Evolutionary conservation across 1,284 basidiomycete species (phyloP).

Genomic region (Cryptococcus hybrid): DNA sequence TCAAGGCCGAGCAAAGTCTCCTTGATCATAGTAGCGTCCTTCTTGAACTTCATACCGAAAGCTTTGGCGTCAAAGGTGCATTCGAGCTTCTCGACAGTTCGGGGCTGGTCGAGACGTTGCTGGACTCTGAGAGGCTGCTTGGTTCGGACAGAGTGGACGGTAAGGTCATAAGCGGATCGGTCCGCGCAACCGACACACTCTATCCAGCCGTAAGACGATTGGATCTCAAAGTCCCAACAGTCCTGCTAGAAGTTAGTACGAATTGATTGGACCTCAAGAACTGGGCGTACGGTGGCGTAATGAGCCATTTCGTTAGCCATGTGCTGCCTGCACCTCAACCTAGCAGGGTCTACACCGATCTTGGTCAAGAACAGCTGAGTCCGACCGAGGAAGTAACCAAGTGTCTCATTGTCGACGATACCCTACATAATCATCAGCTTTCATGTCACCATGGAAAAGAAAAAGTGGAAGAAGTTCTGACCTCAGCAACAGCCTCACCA

Average conservation of each 20-base stretch:
- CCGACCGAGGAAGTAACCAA: constrained; percentile 95
- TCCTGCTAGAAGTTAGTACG: constrained; percentile 52
- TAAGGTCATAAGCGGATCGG: constrained; percentile 88
- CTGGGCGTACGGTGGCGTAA: constrained; percentile 66
- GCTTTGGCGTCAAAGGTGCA: constrained; percentile 83
- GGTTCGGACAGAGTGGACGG: constrained; percentile 58
- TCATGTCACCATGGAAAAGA: background rate
- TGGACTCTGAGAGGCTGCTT: constrained; percentile 74
- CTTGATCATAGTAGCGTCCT: constrained; percentile 72
- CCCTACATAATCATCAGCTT: constrained; percentile 52
- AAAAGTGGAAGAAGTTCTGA: constrained; percentile 13
- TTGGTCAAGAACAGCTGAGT: constrained; percentile 88
- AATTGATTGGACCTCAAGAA: background rate
- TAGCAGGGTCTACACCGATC: constrained; percentile 85
- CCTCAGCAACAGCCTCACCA: constrained; percentile 78
- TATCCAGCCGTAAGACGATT: constrained; percentile 94
- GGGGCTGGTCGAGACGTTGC: constrained; percentile 78
- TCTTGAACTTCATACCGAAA: constrained; percentile 87
- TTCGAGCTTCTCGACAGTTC: constrained; percentile 69
- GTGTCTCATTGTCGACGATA: constrained; percentile 93
- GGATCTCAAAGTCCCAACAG: constrained; percentile 99
- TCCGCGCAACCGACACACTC: constrained; percentile 99
- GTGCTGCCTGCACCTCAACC: constrained; percentile 92
- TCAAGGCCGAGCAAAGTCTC: constrained; percentile 67
- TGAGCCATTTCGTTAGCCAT: constrained; percentile 99